These are phyloP conservation scores for Protomyces arabidopsidicola DNA, from an alignment of 1,139 yeast genomes.

Conservation along the genomic window DNA sequence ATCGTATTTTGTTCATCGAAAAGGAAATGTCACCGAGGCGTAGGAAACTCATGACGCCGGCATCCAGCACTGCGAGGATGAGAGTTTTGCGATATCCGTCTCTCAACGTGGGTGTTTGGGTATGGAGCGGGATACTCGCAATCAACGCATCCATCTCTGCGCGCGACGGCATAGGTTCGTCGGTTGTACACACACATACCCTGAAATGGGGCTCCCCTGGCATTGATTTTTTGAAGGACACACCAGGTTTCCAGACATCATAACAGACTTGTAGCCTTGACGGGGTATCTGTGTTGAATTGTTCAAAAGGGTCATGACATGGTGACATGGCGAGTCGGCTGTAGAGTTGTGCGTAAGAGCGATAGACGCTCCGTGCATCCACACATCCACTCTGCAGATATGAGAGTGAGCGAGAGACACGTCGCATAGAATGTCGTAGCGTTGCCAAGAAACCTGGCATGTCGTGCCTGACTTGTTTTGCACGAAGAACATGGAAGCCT, in stretches of 20 bases:
- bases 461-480: not conserved
- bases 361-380: not conserved
- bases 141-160: slow-evolving; percentile 7
- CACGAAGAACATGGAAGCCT: slow-evolving; percentile 64
- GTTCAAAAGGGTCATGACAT: not conserved
- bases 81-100: slow-evolving; percentile 12
- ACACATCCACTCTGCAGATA: not conserved
- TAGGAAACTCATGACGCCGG: slow-evolving; percentile 27
- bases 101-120: slow-evolving; percentile 7
- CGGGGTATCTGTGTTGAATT: not conserved
- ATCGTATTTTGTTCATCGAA: not conserved
- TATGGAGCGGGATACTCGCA: not conserved
- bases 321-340: slow-evolving; percentile 15
- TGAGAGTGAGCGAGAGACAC: not conserved
- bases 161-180: not conserved
- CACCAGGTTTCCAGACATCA: slow-evolving; percentile 82
- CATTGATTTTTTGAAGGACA: slow-evolving; percentile 58
- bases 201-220: slow-evolving; percentile 77
- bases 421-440: not conserved
- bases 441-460: not conserved
- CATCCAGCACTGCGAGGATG: slow-evolving; percentile 27
- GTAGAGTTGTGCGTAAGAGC: slow-evolving; percentile 17
- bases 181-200: slow-evolving; percentile 51
- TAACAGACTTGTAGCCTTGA: slow-evolving; percentile 41
- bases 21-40: slow-evolving; percentile 24